phyloP scores from a whole-genome alignment of 768 basidiomycete genomes.

The Udeniomyces megalosporus region DNA sequence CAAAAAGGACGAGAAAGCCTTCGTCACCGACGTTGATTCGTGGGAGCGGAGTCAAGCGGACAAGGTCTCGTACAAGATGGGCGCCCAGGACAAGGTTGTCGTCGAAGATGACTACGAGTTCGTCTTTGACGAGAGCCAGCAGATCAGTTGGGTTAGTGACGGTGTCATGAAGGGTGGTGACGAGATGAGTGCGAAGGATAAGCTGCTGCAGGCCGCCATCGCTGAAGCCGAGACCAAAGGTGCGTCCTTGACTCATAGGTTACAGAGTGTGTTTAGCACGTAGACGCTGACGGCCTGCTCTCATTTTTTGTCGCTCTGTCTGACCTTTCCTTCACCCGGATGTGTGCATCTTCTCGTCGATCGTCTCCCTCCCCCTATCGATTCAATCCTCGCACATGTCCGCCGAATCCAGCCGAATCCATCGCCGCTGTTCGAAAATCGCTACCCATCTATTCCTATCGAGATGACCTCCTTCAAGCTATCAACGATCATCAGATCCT shows the following conservation, averaged over 20 bases:
- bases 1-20: constrained; percentile 62
- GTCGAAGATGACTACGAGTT: constrained; percentile 76
- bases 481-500: constrained; percentile 84
- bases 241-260: constrained; percentile 32
- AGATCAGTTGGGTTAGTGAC: constrained; percentile 88
- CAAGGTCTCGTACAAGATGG: constrained; percentile 74
- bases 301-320: neutral
- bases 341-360: neutral
- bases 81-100: constrained; percentile 77
- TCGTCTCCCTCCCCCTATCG: neutral
- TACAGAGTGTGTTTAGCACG: neutral
- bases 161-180: constrained; percentile 45
- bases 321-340: neutral
- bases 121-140: constrained; percentile 95
- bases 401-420: constrained; percentile 43
- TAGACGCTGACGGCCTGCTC: neutral
- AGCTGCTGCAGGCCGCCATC: constrained; percentile 67
- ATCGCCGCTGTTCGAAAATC: constrained; percentile 91
- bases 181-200: constrained; percentile 67
- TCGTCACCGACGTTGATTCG: constrained; percentile 90
- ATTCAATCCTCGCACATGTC: neutral
- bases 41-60: constrained; percentile 88
- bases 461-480: constrained; percentile 73
- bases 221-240: constrained; percentile 82
- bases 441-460: constrained; percentile 77